Percentiles rank a stretch among this genome's conserved stretches.
Conservation (phyloP, 2,329 filamentous ascomycete species). For the Allantophomopsis cytisporea region DNA sequence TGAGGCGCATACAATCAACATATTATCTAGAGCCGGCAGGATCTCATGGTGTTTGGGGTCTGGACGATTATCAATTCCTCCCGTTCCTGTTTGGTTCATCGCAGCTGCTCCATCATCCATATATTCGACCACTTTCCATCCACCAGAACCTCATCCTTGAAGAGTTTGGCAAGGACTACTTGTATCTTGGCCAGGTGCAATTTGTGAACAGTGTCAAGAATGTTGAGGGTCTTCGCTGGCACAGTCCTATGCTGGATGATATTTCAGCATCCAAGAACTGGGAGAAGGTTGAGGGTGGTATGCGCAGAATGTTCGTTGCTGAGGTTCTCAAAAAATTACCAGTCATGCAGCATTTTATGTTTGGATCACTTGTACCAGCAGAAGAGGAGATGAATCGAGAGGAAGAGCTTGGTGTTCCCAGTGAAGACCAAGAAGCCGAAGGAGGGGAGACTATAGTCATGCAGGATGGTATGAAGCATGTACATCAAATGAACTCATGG, state of each 20-base stretch:
- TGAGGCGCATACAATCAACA: conserved; percentile 77
- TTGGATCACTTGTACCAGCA: conserved; percentile 74
- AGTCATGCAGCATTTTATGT: conserved; percentile 97
- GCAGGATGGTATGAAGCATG: conserved; percentile 52
- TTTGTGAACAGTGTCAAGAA: conserved; percentile 97
- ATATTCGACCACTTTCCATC: conserved; percentile 65
- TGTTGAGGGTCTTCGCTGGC: conserved; percentile 88
- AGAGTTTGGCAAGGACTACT: conserved; percentile 68
- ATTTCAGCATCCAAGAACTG: conserved; percentile 84
- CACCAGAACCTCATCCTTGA: conserved; percentile 82
- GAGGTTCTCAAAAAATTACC: conserved; percentile 89
- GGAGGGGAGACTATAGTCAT: conserved; percentile 49
- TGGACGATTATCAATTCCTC: conserved; percentile 95
- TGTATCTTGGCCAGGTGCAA: conserved; percentile 84
- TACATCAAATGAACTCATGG: conserved; percentile 64
- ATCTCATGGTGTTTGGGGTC: conserved; percentile 93
- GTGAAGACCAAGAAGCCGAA: conserved; percentile 33
- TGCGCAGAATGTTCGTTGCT: conserved; percentile 92
- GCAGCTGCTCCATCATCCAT: conserved; percentile 76
- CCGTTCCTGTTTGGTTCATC: conserved; percentile 92
- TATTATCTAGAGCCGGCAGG: conserved; percentile 97
- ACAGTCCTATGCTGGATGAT: conserved; percentile 96
- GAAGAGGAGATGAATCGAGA: conserved; percentile 67
- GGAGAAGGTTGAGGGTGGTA: conserved; percentile 85
- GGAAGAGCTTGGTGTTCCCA: conserved; percentile 30